Base-by-base conservation (phyloP, 176 grass and related monocot genomes). In the Echinochloa phyllopogon region DNA sequence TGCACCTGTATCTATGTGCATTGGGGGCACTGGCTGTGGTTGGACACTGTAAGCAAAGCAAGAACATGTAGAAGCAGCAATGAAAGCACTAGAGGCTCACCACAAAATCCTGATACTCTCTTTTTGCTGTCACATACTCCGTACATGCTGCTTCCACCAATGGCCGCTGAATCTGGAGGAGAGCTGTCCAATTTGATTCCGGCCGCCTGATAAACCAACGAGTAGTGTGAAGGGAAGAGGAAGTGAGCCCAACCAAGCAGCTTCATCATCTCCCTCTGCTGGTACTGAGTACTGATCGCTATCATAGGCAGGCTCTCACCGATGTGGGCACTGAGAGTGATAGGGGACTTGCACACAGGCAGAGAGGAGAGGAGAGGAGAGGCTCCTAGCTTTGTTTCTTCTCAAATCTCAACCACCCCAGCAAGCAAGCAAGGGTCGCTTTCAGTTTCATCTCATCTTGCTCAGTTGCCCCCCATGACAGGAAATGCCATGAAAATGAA, bases 331-430 rank as follows among this genome's bases (percentile, higher is more conserved):
- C 10, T 23, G 83, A 86, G 45, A 25, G 29, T 33, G 29, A 33
- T 33, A 33, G 29, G 37, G 49, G 77, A 77, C 62, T 23, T 14
- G 72, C 38, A 58, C 39, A 56, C 6, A 45, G 43, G 43, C 43
- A 17, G 25, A 21, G 17, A 33, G 1, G 29, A 33, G 29, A 33
- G 1, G 29, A 33, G 20, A 21, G 55, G 4, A 29, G 36, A 27
- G 25, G 41, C 65, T 79, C 23, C 57, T 39, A 47, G 37, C 60
- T 69, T 59, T 87, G 85, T 82, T 87, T 74, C 39, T 76, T 67
- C 29, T 49, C 37, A 4, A 8, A 6, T 0, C 4, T 1, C n/a
- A 63, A 6, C 6, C n/a, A 8, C 1, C n/a, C 0, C 20, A 16
- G 11, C 43, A 72, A 72, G 63, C 63, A 66, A 65, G 12, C 16